phyloP scores from a whole-genome alignment of 768 basidiomycete genomes.

The Mycena floridula region DNA sequence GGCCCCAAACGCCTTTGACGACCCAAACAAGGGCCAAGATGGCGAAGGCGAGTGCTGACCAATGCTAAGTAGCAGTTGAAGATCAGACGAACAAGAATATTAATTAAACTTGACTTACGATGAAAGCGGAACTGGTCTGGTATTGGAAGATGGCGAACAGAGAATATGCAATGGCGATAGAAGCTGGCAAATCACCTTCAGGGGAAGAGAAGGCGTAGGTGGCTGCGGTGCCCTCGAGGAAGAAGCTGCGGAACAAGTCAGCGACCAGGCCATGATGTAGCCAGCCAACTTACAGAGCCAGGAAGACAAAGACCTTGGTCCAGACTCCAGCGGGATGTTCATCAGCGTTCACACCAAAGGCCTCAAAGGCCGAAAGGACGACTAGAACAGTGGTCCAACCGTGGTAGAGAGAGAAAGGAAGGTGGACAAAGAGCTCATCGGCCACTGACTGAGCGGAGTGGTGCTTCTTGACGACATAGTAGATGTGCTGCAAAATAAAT shows the following conservation, averaged over 20 bases:
- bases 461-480: slow-evolving; percentile 90
- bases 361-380: slow-evolving; percentile 77
- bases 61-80: too few relatives aligned
- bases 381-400: slow-evolving; percentile 88
- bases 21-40: slow-evolving; percentile 84
- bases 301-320: slow-evolving; percentile 95
- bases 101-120: too few relatives aligned
- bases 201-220: slow-evolving; percentile 89
- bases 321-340: slow-evolving; percentile 67
- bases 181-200: slow-evolving; percentile 90
- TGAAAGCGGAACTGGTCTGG: slow-evolving; percentile 61
- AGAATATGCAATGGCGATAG: slow-evolving; percentile 89
- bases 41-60: slow-evolving; percentile 81
- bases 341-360: slow-evolving; percentile 77
- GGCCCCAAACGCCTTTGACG: slow-evolving; percentile 63
- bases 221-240: slow-evolving; percentile 88
- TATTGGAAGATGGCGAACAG: slow-evolving; percentile 88
- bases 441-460: slow-evolving; percentile 55
- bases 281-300: slow-evolving; percentile 58
- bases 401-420: slow-evolving; percentile 95
- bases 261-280: too few relatives aligned
- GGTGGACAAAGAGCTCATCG: slow-evolving; percentile 89
- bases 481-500: slow-evolving; percentile 64
- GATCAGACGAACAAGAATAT: too few relatives aligned
- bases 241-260: slow-evolving; percentile 56